Base-by-base conservation (phyloP, 1,139 yeast genomes). In the Ashbya aceris region DNA sequence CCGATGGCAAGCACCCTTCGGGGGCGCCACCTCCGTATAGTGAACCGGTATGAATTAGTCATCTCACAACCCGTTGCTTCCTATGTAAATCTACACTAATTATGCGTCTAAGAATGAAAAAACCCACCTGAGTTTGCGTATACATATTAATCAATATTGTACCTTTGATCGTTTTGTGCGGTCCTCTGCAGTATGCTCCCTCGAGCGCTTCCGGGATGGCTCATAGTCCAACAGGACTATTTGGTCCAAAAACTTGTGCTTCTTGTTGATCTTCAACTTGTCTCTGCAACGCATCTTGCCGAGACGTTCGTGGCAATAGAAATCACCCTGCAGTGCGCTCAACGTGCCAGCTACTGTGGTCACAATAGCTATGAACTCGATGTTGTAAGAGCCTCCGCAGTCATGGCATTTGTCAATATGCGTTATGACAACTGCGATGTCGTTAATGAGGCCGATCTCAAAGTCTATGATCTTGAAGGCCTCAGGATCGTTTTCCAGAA, bases 371-470 rank as follows among this genome's bases (percentile, higher is more conserved):
- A 49, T 42, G 17, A 52, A 51, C 10, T 29, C 39, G 6, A 56
- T 41, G 10, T 42, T 32, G 12, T 37, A 40, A 13, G 36, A 37
- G 5, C 45, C 47, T 10, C 39, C 43, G 29, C 48, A 44, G 12
- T 41, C 41, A 9, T 26, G 5, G 27, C 48, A 42, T 8, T 37
- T 31, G 29, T 47, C 42, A 14, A 48, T 41, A n/a, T 40, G 20
- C 9, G 47, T 43, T n/a, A 53, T 43, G 2, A 51, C 30, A 11
- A 56, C 27, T 4, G 52, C 46, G 7, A 54, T 50, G 43, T 58
- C 60, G 20, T 49, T 49, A 5, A 54, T 46, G 8, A 52, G 41
- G 1, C 60, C 62, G 9, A 57, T 41, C 27, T 51, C 40, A 35
- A 47, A 48, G 23, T 49, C 36, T 8, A 54, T 48, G 10, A 52